Base-by-base conservation (phyloP, 2,329 filamentous ascomycete genomes). In the Verticillium nubilum region DNA sequence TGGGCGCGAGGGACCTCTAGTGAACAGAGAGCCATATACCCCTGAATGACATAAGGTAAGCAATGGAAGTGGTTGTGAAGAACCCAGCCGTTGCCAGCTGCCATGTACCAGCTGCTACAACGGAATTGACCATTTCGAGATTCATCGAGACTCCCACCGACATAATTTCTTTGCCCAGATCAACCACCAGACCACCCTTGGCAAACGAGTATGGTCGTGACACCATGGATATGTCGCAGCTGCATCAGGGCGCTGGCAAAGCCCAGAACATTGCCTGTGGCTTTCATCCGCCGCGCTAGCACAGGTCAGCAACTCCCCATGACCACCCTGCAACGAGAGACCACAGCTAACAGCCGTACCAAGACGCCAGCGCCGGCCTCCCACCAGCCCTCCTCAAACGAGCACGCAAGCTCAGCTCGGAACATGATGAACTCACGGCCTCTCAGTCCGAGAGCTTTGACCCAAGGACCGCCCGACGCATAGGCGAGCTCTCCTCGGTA, bases 401-500 rank as follows among this genome's bases (percentile, higher is more conserved):
- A 62, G 87, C 87, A 9, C 78, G 80, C 31, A 77, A 77, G 61
- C 74, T 89, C 52, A 76, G 84, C 0, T 73, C 74, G 63, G 86
- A 90, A 64, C 81, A 89, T 67, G 76, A 80, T 29, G 71, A 76
- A 52, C 76, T 90, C n/a, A 76, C 78, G 55, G 71, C 70, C 27
- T 70, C 77, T 19, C 79, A 88, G 25, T 78, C 78, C 50, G 73
- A 76, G 28, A 74, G 76, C 54, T 90, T 87, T 68, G 84, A 88
- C 65, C 66, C 78, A 0, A 79, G 80, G 57, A 79, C 77, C 3
- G 85, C 86, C 0, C 86, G 84, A 66, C 80, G 86, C 37, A 76
- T 80, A 1, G 86, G 86, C 66, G 86, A 89, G 70, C 76, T 89
- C 37, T 80, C 81, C 52, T 74, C 78, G 19, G 82, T 89, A 9